Conservation (phyloP, 768 basidiomycete species). For the Mycena floridula region DNA sequence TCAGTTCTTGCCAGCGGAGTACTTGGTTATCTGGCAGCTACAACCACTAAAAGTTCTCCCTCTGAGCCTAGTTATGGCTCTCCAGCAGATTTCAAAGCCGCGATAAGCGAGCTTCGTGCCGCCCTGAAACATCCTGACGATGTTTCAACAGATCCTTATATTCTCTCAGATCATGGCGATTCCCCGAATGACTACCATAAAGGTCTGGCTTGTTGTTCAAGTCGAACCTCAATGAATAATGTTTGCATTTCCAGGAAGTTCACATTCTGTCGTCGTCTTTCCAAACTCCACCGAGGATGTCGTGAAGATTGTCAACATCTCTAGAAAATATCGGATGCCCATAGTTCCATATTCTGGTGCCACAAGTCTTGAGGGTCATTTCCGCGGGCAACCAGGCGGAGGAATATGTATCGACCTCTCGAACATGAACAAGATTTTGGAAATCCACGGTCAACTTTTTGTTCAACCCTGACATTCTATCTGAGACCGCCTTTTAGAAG, state of each 20-base stretch:
- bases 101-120: constrained; percentile 42
- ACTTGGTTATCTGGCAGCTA: neutral
- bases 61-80: constrained; percentile 34
- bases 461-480: neutral
- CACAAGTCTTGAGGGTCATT: constrained; percentile 78
- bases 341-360: constrained; percentile 76
- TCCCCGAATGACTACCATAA: constrained; percentile 46
- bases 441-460: constrained; percentile 52
- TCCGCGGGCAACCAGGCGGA: constrained; percentile 43
- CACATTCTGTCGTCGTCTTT: constrained; percentile 59
- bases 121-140: constrained; percentile 28
- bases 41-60: neutral
- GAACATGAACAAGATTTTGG: constrained; percentile 72
- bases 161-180: constrained; percentile 48
- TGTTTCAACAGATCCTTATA: constrained; percentile 46
- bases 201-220: constrained; percentile 25
- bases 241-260: constrained; percentile 21
- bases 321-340: constrained; percentile 71
- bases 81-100: constrained; percentile 43
- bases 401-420: constrained; percentile 81
- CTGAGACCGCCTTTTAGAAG: constrained; percentile 32
- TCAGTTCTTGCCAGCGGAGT: neutral
- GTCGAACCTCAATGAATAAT: neutral
- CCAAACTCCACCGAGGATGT: constrained; percentile 76
- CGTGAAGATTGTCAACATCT: constrained; percentile 68